Conservation (phyloP, 371 early-diverging fungal species). For the Rhizopus arrhizus region DNA sequence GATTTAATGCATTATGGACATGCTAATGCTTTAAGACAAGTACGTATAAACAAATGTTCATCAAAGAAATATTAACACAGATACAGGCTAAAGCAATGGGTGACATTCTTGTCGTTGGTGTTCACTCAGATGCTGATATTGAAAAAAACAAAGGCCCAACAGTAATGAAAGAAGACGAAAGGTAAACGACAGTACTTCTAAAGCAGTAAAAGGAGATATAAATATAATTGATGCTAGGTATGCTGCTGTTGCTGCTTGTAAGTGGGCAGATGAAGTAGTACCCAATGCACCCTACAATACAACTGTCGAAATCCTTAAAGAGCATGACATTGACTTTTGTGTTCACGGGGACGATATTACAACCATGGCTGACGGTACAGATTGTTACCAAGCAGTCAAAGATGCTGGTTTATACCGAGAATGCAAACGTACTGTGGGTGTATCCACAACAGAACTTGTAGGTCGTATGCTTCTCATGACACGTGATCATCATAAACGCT, state of each 20-base stretch:
- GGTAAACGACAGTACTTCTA: slow-evolving; percentile 40
- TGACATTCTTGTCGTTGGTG: slow-evolving; percentile 92
- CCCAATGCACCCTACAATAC: slow-evolving; percentile 93
- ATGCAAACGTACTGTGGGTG: slow-evolving; percentile 91
- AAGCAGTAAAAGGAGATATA: slow-evolving; percentile 8
- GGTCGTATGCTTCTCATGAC: slow-evolving; percentile 95
- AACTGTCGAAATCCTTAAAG: slow-evolving; percentile 77
- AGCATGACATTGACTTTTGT: slow-evolving; percentile 87
- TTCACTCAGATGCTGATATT: slow-evolving; percentile 94
- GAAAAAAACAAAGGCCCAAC: slow-evolving; percentile 93
- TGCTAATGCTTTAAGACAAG: slow-evolving; percentile 93
- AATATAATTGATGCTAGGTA: slow-evolving; percentile 39
- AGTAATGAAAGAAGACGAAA: slow-evolving; percentile 94
- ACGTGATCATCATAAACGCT: slow-evolving; percentile 74
- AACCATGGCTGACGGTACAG: slow-evolving; percentile 91
- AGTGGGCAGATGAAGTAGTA: slow-evolving; percentile 96
- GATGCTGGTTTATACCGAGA: slow-evolving; percentile 92
- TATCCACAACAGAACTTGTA: slow-evolving; percentile 94
- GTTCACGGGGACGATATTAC: slow-evolving; percentile 98
- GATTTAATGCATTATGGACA: slow-evolving; percentile 97
- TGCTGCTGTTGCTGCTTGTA: slow-evolving; percentile 93
- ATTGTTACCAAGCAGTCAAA: slow-evolving; percentile 94
- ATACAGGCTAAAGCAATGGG: slow-evolving; percentile 81
- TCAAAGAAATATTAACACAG: too few species aligned
- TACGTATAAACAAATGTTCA: too few species aligned